Base-by-base conservation (phyloP, 78 protist genomes). In the Dictyostelium intermedium region DNA sequence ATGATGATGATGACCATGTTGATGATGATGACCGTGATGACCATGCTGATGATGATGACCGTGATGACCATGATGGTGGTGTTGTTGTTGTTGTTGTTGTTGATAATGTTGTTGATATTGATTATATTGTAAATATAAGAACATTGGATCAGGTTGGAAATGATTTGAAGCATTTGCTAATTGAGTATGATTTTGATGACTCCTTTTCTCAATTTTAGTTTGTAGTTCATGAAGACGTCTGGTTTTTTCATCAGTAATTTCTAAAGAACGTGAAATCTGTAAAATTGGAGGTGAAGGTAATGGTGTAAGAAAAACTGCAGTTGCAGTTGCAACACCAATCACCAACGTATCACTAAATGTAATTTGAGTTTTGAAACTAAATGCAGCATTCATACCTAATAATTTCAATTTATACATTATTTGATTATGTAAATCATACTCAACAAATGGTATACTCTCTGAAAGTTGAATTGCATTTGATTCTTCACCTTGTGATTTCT, bases 391-490 rank as follows among this genome's bases (percentile, higher is more conserved):
- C 98, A 96, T 93, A 20, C 98, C 98, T 20, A 72, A n/a, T 9
- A 96, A 56, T 35, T 89, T 87, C 20, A 97, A 73, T 66, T 97
- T 97, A 95, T 96, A 81, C 89, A 95, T 77, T 13, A 97, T 74
- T 72, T 97, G 98, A 23, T 87, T 83, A 91, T 97, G 94, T 20
- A 97, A 34, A 50, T 97, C 97, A 96, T 97, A 96, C 84, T 97
- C 98, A n/a, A 97, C 84, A 72, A 97, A 97, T 18, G 98, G 98
- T 7, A 97, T 76, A 6, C 84, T 61, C 30, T 96, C 97, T 18
- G 92, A 84, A 30, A 97, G 79, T 10, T 85, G 93, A 63, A 82
- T 82, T 20, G 98, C 98, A 69, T 74, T 96, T 2, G 82, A 11
- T 61, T 92, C 98, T 16, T 97, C 97, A 20, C 97, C 97, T 32